Evolutionary conservation across 208 protist genomes (phyloP).

Genomic region (Leishmania tarentolae): DNA sequence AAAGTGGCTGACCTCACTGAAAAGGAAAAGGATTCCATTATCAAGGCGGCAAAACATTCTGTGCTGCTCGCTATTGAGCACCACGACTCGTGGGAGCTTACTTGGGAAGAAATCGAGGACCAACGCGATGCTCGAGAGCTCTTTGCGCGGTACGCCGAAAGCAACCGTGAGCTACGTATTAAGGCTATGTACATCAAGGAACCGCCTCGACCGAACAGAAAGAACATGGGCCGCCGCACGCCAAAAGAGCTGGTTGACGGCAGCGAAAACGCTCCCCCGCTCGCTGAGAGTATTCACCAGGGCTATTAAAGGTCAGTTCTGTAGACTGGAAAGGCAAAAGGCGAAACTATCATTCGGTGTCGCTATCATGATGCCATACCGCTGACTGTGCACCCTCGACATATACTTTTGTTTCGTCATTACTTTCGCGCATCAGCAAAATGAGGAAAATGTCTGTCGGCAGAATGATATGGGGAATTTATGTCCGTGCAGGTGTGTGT

Average conservation of each 20-base stretch:
- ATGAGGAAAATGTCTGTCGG: not conserved
- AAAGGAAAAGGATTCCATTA: constrained; percentile 86
- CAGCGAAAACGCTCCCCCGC: constrained; percentile 61
- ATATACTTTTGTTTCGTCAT: not conserved
- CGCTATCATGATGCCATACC: no score
- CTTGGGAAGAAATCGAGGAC: constrained; percentile 89
- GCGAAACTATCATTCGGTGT: no score
- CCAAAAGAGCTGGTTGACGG: constrained; percentile 74
- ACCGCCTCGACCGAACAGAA: constrained; percentile 79
- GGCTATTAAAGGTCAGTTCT: constrained; percentile 42
- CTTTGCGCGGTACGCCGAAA: constrained; percentile 65
- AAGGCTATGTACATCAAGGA: constrained; percentile 93
- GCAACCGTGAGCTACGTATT: constrained; percentile 70
- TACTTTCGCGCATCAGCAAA: not conserved
- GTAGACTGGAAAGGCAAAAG: not conserved
- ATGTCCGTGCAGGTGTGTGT: not conserved
- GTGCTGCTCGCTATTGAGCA: constrained; percentile 89
- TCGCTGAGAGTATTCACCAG: constrained; percentile 58
- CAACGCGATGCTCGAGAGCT: constrained; percentile 76
- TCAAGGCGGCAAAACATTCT: constrained; percentile 91
- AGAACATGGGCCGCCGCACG: constrained; percentile 71
- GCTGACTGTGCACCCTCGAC: not conserved
- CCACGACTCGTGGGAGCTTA: constrained; percentile 89
- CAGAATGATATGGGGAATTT: not conserved
- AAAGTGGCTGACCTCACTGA: constrained; percentile 87